A percentile compares a stretch with the other conserved stretches of the same genome.
These are phyloP conservation scores for Penicillium flavigenum DNA, from an alignment of 495 filamentous ascomycete species.

Conservation along the genomic window DNA sequence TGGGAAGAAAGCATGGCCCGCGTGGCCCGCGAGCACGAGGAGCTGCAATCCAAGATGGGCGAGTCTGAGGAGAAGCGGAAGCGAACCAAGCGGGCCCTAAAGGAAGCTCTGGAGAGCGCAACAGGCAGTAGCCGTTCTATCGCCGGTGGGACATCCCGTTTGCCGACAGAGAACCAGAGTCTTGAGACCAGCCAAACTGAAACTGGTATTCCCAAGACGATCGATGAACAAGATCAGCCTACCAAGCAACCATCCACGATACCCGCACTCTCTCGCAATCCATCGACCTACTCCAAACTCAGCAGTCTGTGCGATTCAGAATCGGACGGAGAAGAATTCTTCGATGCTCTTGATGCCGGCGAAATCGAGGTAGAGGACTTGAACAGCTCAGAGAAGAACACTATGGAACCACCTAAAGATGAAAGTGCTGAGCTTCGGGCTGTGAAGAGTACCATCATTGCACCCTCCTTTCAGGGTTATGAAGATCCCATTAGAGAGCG, in stretches of 20 bases:
- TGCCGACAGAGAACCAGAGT: slow-evolving; percentile 17
- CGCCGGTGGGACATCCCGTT: slow-evolving; percentile 31
- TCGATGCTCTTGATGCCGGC: slow-evolving; percentile 92
- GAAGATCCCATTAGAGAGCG: slow-evolving; percentile 76
- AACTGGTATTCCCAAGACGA: slow-evolving; percentile 5
- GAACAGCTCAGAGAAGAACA: slow-evolving; percentile 45
- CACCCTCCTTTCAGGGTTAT: slow-evolving; percentile 80
- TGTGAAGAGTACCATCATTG: slow-evolving; percentile 58
- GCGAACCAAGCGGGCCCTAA: slow-evolving; percentile 83
- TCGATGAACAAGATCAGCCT: slow-evolving; percentile 12
- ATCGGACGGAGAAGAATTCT: slow-evolving; percentile 91
- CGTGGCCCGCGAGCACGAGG: slow-evolving; percentile 89
- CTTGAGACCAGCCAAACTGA: slow-evolving; percentile 21
- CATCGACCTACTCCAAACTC: slow-evolving; percentile 34
- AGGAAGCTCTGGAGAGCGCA: slow-evolving; percentile 74
- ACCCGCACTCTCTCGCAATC: slow-evolving; percentile 27
- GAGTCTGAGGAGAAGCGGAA: slow-evolving; percentile 89
- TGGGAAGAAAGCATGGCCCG: slow-evolving; percentile 99
- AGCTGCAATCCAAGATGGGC: slow-evolving; percentile 79
- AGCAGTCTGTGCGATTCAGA: slow-evolving; percentile 70
- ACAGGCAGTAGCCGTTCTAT: slow-evolving; percentile 46
- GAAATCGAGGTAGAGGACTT: slow-evolving; percentile 75
- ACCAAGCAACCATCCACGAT: slow-evolving; percentile 6
- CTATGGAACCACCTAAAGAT: slow-evolving; percentile 44
- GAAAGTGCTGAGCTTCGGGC: slow-evolving; percentile 49